Percentiles rank a stretch among this genome's conserved stretches.
These are phyloP conservation scores for Blumeria graminis DNA, from an alignment of 2,329 filamentous ascomycete genomes.

Conservation along the genomic window DNA sequence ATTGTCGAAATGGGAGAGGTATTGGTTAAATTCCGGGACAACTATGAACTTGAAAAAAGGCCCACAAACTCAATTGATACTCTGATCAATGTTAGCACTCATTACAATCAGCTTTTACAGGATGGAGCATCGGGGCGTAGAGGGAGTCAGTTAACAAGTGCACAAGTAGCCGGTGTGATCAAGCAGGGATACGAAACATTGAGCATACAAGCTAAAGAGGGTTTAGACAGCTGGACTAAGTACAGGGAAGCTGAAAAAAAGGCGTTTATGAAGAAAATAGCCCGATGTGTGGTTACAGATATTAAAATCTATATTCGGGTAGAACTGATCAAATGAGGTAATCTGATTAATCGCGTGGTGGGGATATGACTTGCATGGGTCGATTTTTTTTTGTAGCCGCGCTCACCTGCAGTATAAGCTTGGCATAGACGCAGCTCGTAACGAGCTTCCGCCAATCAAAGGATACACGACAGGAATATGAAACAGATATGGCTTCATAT, in stretches of 20 bases:
- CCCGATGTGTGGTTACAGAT: conserved; percentile 53
- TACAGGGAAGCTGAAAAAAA: conserved; percentile 77
- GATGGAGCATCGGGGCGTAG: conserved; percentile 24
- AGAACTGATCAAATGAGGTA: neutral
- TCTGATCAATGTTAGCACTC: conserved; percentile 55
- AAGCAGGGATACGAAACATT: conserved; percentile 91
- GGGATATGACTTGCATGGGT: too few relatives aligned
- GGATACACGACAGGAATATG: too few relatives aligned
- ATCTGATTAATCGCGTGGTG: too few relatives aligned
- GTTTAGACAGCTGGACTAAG: conserved; percentile 60
- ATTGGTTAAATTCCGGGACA: conserved; percentile 57
- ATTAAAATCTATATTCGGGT: conserved; percentile 20
- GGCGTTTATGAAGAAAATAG: conserved; percentile 65
- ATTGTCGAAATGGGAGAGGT: conserved; percentile 77
- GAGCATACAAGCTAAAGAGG: conserved; percentile 73
- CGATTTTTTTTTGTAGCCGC: too few relatives aligned
- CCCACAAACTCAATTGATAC: conserved; percentile 56
- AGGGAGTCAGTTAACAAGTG: conserved; percentile 50
- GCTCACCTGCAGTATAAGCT: too few relatives aligned
- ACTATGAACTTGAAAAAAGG: conserved; percentile 36
- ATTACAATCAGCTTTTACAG: conserved; percentile 67
- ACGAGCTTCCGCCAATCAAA: too few relatives aligned
- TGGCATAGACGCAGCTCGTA: too few relatives aligned
- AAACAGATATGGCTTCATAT: too few relatives aligned
- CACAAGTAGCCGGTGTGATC: conserved; percentile 73